Evolutionary conservation across 2,329 filamentous ascomycete genomes (phyloP).

Genomic region (Aspergillus sergii): DNA sequence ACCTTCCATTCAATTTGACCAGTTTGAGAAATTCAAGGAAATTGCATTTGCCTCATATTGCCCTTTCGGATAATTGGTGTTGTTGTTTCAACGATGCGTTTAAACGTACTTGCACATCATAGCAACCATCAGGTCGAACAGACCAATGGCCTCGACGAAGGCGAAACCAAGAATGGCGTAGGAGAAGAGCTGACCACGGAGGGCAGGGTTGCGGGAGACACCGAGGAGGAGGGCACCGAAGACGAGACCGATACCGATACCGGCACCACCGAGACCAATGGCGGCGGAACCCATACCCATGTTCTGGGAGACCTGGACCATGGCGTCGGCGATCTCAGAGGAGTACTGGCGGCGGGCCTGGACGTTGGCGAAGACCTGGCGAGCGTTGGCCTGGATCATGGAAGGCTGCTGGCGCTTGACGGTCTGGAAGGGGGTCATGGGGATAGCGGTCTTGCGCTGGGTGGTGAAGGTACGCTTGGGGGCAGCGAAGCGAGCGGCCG

Average conservation of each 20-base stretch:
- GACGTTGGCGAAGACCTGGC: constrained; percentile 61
- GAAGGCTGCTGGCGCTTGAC: constrained; percentile 73
- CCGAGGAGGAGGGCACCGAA: constrained; percentile 87
- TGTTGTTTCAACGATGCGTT: constrained; percentile 16
- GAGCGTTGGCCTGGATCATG: constrained; percentile 67
- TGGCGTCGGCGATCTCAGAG: constrained; percentile 80
- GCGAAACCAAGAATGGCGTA: constrained; percentile 95
- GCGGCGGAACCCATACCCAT: constrained; percentile 85
- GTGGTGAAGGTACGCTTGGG: constrained; percentile 70
- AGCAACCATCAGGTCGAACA: constrained; percentile 89
- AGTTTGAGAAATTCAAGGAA: constrained; percentile 3
- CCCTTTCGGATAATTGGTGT: background rate
- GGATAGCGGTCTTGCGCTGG: constrained; percentile 37
- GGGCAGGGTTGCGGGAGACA: constrained; percentile 91
- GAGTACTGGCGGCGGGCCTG: constrained; percentile 76
- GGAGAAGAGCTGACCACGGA: constrained; percentile 93
- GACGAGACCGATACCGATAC: constrained; percentile 94
- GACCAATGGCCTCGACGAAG: constrained; percentile 80
- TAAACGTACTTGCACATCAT: constrained; percentile 87
- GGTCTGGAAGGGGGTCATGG: constrained; percentile 65
- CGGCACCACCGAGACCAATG: constrained; percentile 88
- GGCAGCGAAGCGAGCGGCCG: constrained; percentile 68
- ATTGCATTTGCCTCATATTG: constrained; percentile 5
- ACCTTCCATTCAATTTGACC: background rate
- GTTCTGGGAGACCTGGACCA: constrained; percentile 91